Base-by-base conservation (phyloP, 1,139 yeast genomes). In the Blastobotrys persicus region DNA sequence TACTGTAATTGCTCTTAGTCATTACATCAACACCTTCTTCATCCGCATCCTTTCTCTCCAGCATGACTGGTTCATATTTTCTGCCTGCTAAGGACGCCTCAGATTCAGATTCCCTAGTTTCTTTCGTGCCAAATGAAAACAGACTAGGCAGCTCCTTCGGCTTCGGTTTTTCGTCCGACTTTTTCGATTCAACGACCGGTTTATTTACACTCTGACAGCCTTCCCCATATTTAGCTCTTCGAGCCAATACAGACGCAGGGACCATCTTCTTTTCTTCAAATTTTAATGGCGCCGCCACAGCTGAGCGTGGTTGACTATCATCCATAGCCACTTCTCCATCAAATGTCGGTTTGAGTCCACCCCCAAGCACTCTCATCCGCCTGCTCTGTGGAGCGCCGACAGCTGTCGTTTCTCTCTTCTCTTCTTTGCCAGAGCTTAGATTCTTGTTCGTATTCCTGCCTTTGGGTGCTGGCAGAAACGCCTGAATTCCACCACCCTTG, bases 211-310 rank as follows among this genome's bases (percentile, higher is more conserved):
- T n/a, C n/a, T n/a, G n/a, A n/a, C 33, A 11, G 38, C 31, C 14
- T 17, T 44, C 38, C 16, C 58, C 63, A 28, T 58, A 54, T 44
- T 60, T 61, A n/a, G 61, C 63, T 19, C 44, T 49, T n/a, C 62
- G 46, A 2, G 64, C 64, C n/a, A 59, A 55, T 4, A 60, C 61
- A 6, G 63, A 50, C 1, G 64, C 64, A 13, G 65, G 64, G 2
- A 61, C 53, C 6, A 61, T 48, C 37, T 52, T 46, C 45, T 11
- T 50, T 45, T 28, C 48, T 44, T 13, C 47, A 41, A 14, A 41
- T 39, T 17, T 31, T 38, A 11, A 31, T 7, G 23, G 13, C 17
- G 18, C 23, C 13, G 37, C 17, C 20, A 23, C 11, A 14, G 26
- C 38, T 11, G 6, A 31, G 12, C 17, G n/a, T 28, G 17, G 9